Evolutionary conservation across 192 early-diverging fungal genomes (phyloP).

Genomic region (Coemansia sp.): DNA sequence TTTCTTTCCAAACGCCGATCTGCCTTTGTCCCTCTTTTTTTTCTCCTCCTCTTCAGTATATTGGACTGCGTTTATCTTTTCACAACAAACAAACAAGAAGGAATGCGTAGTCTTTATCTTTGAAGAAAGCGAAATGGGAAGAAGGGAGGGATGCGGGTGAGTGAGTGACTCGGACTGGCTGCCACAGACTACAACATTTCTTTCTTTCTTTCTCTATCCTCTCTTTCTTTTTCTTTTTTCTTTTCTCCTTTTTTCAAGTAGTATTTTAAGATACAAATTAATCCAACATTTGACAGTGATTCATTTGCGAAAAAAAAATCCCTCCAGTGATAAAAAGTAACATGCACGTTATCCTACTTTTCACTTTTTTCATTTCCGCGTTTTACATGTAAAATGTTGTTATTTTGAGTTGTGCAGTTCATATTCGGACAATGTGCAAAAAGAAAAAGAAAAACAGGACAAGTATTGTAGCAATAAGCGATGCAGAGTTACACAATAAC

Average conservation of each 20-base stretch:
- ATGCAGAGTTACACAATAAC: background rate
- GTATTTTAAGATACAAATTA: conserved; percentile 1
- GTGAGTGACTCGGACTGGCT: background rate
- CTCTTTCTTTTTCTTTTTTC: background rate
- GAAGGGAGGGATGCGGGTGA: too few species aligned
- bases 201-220: background rate
- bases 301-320: background rate
- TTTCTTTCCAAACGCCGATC: background rate
- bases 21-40: background rate
- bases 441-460: too few species aligned
- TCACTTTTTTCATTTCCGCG: background rate
- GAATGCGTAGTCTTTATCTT: background rate
- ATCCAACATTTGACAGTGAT: background rate
- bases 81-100: background rate
- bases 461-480: background rate
- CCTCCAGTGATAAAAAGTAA: background rate
- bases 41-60: background rate
- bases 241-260: conserved; percentile 2
- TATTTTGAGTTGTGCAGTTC: background rate
- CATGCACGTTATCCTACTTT: background rate
- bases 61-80: background rate
- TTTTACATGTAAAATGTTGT: too few species aligned
- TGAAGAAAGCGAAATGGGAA: background rate
- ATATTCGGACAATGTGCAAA: background rate
- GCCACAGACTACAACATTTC: background rate